These are phyloP conservation scores for Fusarium sp. DNA, from an alignment of 2,329 filamentous ascomycete species.

Conservation along the genomic window DNA sequence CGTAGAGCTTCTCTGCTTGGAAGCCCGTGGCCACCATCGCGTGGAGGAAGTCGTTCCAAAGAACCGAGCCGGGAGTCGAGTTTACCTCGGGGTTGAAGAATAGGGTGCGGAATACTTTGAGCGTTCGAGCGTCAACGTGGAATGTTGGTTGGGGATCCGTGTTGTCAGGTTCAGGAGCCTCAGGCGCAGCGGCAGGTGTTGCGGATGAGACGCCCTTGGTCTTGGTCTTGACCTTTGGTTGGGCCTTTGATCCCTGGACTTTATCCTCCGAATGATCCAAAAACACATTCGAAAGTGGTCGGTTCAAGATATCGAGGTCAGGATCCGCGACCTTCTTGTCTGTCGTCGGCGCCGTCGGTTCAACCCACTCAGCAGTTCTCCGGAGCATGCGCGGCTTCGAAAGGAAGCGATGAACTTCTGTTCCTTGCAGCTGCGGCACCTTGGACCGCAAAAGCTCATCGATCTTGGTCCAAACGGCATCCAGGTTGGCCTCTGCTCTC, in stretches of 20 bases:
- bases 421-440: conserved; percentile 31
- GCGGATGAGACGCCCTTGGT: neutral
- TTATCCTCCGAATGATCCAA: conserved; percentile 7
- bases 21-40: conserved; percentile 65
- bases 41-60: conserved; percentile 66
- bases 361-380: conserved; percentile 62
- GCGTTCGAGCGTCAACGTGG: conserved; percentile 46
- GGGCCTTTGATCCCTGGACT: neutral
- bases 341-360: conserved; percentile 41
- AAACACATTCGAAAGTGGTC: conserved; percentile 43
- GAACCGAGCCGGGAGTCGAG: conserved; percentile 59
- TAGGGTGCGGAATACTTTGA: conserved; percentile 55
- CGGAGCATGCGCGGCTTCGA: conserved; percentile 52
- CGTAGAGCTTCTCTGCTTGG: conserved; percentile 66
- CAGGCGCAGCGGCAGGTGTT: neutral
- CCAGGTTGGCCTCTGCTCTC: conserved; percentile 58
- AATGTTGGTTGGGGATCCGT: conserved; percentile 21
- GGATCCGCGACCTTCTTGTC: neutral
- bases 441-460: conserved; percentile 25
- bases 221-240: conserved; percentile 39
- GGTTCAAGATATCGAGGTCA: conserved; percentile 7
- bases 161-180: neutral
- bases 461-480: conserved; percentile 19
- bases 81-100: conserved; percentile 53
- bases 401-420: conserved; percentile 46